Base-by-base conservation (phyloP, 1,284 basidiomycete species). In the Naganishia albida region DNA sequence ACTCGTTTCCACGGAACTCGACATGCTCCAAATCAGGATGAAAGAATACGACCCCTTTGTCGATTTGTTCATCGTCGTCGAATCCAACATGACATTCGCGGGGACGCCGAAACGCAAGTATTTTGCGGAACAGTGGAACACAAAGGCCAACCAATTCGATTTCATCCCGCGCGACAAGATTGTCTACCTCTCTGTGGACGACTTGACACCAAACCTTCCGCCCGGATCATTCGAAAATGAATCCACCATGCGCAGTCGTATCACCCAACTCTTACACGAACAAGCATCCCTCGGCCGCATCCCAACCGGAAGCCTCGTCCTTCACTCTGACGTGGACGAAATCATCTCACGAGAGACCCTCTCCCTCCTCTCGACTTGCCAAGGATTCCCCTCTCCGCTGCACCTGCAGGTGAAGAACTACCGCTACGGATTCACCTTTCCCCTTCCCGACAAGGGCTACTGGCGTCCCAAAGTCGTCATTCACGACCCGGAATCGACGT, bases 281-380 rank as follows among this genome's bases (percentile, higher is more conserved):
- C 42, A 68, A 16, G 40, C 46, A 16, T 44, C 71, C 1, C 39
- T n/a, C 13, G 42, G 42, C 1, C 48, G 20, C 51, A 46, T 53
- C 20, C 52, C 63, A 1, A 13, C 55, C 0, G 72, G 68, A 6
- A 55, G 66, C 16, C 62, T 88, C 38, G 82, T 89, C 38, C 73
- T 88, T 66, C 85, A 87, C 81, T 84, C 85, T 8, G 87, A 90
- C 73, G 79, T 88, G 16, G 88, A 89, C 75, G 87, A 89, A 75
- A 82, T 89, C 57, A 85, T 87, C 3, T 82, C 84, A 0, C 73
- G 78, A 18, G 81, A 84, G 66, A 85, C 87, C 16, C 74, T 88
- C 10, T 70, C 78, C 23, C 81, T 89, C 0, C 79, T 89, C 48
- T 81, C 82, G 65, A 72, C 79, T n/a, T 89, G 87, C 74, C 81